Evolutionary conservation across 202 grass and related monocot species (phyloP).

Genomic region (Panicum hallii): DNA sequence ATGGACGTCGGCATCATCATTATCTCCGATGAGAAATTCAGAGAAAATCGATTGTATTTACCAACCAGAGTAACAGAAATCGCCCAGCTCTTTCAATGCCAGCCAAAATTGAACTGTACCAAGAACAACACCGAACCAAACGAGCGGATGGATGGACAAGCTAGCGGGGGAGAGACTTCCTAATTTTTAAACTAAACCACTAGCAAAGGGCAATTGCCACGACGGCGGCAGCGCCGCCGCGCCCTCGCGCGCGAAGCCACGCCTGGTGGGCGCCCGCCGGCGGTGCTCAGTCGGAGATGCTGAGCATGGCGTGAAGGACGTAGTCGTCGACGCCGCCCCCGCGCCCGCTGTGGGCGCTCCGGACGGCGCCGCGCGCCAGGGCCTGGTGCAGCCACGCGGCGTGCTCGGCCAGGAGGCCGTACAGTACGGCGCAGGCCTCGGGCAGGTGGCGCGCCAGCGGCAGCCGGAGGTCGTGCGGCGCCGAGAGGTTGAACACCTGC

Average conservation of each 20-base stretch:
- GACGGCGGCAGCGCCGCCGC: not conserved
- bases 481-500: conserved; percentile 47
- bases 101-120: not conserved
- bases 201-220: not conserved
- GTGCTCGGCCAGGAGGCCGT: not conserved
- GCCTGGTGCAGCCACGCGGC: conserved; percentile 37
- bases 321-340: conserved; percentile 1
- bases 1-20: too few species aligned
- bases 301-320: conserved; percentile 46
- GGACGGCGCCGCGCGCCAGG: conserved; percentile 17
- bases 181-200: not conserved
- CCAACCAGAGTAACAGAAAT: not conserved
- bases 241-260: not conserved
- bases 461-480: conserved; percentile 46
- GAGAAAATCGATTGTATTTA: not conserved
- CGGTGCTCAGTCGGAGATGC: conserved; percentile 33
- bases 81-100: not conserved
- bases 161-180: not conserved
- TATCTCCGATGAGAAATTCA: not conserved
- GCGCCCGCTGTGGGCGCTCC: not conserved
- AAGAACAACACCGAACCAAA: not conserved
- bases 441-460: conserved; percentile 45
- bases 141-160: too few species aligned
- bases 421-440: conserved; percentile 37
- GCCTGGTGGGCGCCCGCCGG: not conserved